Percentiles rank a stretch among this genome's conserved stretches.
Conservation (phyloP, 1,139 yeast species). For the Kodamaea fungicola region DNA sequence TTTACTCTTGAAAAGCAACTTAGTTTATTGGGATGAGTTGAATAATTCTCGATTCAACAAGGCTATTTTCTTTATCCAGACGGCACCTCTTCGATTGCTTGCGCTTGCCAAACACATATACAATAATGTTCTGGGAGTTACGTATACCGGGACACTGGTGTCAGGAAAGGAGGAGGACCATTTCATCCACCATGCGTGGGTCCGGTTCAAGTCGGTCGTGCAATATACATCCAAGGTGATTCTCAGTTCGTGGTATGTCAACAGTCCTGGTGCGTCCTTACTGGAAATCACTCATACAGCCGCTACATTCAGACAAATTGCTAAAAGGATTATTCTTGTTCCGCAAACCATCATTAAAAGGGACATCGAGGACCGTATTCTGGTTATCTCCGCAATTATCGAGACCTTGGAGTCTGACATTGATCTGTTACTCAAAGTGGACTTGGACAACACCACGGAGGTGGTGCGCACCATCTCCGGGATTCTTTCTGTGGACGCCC, state of each 20-base stretch:
- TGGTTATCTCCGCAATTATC: slow-evolving; percentile 18
- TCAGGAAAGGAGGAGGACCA: slow-evolving; percentile 18
- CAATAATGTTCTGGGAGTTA: slow-evolving; percentile 3
- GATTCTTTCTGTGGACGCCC: slow-evolving; percentile 9
- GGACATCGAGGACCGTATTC: slow-evolving; percentile 22
- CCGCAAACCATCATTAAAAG: slow-evolving; percentile 19
- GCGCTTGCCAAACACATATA: slow-evolving; percentile 13
- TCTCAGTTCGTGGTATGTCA: slow-evolving; percentile 1
- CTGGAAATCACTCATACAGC: neutral
- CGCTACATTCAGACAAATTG: slow-evolving; percentile 1
- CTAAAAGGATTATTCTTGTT: slow-evolving; percentile 13
- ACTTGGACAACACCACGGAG: slow-evolving; percentile 10
- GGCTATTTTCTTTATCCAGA: slow-evolving; percentile 32
- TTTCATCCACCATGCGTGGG: slow-evolving; percentile 12
- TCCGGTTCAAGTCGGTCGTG: slow-evolving; percentile 8
- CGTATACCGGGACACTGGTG: slow-evolving; percentile 4
- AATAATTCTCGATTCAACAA: slow-evolving; percentile 24
- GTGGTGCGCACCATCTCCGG: slow-evolving; percentile 9
- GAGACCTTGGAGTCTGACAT: slow-evolving; percentile 18
- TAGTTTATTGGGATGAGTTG: slow-evolving; percentile 36
- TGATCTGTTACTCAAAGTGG: slow-evolving; percentile 19
- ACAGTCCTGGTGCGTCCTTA: slow-evolving; percentile 6
- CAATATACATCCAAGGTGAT: slow-evolving; percentile 1
- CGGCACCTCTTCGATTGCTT: slow-evolving; percentile 25
- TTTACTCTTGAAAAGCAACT: slow-evolving; percentile 30